Conservation (phyloP, 2,329 filamentous ascomycete species). For the Fusarium stilboides region DNA sequence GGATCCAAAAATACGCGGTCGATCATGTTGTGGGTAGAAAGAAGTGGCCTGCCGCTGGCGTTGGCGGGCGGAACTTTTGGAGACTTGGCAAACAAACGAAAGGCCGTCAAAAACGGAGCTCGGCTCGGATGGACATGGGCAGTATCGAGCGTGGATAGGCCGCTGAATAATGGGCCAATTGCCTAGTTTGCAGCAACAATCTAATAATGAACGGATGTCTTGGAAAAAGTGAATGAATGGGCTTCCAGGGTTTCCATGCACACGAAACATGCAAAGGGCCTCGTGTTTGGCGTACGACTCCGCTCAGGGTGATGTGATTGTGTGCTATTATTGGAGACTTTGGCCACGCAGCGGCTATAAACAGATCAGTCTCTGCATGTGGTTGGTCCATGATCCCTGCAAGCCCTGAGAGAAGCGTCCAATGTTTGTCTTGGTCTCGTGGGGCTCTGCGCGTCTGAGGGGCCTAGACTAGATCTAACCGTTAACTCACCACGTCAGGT, state of each 20-base stretch:
- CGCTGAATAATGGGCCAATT: conserved; percentile 1
- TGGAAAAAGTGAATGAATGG: conserved; percentile 1
- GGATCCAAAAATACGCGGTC: conserved; percentile 31
- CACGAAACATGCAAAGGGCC: conserved; percentile 25
- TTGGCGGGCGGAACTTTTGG: neutral
- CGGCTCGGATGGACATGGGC: conserved; percentile 8
- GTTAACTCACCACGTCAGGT: conserved; percentile 28
- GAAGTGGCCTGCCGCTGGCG: conserved; percentile 5
- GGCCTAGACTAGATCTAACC: conserved; percentile 8
- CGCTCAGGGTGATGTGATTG: conserved; percentile 23
- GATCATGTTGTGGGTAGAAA: conserved; percentile 25
- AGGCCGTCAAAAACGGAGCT: conserved; percentile 1
- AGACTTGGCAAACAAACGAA: neutral
- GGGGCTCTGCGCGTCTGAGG: neutral
- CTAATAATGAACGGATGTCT: conserved; percentile 32
- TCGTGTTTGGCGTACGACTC: conserved; percentile 33
- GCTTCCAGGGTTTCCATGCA: conserved; percentile 11
- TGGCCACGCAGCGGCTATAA: conserved; percentile 36
- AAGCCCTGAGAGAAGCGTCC: conserved; percentile 16
- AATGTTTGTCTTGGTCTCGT: neutral
- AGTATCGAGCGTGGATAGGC: conserved; percentile 2
- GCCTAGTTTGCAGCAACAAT: conserved; percentile 17
- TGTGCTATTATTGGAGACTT: conserved; percentile 35
- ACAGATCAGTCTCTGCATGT: conserved; percentile 15
- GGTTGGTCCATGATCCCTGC: conserved; percentile 32